Conservation (phyloP, 495 filamentous ascomycete genomes). For the Penicillium malachiteum region DNA sequence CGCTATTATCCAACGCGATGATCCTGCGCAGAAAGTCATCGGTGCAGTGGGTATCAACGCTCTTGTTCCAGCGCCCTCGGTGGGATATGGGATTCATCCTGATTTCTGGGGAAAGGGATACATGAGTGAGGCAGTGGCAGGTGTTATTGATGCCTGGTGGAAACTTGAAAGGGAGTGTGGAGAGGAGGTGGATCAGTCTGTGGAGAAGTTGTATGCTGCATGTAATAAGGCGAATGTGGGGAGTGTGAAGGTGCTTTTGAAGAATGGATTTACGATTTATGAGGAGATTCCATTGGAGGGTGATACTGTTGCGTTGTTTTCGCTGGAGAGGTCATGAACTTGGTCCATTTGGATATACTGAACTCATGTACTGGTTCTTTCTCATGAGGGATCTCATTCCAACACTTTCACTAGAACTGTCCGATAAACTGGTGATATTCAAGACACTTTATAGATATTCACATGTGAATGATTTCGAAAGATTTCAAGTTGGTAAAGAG, state of each 20-base stretch:
- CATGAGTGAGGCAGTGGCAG: constrained; percentile 21
- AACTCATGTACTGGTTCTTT: background rate
- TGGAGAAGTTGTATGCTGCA: constrained; percentile 21
- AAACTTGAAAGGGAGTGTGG: constrained; percentile 11
- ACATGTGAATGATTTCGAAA: too few relatives aligned
- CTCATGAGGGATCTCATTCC: too few relatives aligned
- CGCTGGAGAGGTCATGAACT: constrained; percentile 5
- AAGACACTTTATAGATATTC: background rate
- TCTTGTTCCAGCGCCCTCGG: constrained; percentile 24
- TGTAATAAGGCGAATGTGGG: constrained; percentile 24
- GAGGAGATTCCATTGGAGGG: constrained; percentile 14
- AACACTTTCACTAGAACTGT: too few relatives aligned
- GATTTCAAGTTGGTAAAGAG: background rate
- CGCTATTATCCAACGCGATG: constrained; percentile 13
- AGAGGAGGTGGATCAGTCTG: too few relatives aligned
- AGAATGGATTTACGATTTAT: constrained; percentile 16
- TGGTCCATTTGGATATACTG: background rate
- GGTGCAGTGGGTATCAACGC: constrained; percentile 24
- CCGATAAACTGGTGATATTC: too few relatives aligned
- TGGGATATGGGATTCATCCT: constrained; percentile 29
- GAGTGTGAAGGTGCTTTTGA: constrained; percentile 25
- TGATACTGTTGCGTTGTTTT: constrained; percentile 20
- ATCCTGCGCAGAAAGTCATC: constrained; percentile 19
- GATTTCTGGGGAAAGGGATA: constrained; percentile 25
- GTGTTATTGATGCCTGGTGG: constrained; percentile 25